Conservation (phyloP, 768 basidiomycete genomes). For the Porphyrellus cyaneotinctus region DNA sequence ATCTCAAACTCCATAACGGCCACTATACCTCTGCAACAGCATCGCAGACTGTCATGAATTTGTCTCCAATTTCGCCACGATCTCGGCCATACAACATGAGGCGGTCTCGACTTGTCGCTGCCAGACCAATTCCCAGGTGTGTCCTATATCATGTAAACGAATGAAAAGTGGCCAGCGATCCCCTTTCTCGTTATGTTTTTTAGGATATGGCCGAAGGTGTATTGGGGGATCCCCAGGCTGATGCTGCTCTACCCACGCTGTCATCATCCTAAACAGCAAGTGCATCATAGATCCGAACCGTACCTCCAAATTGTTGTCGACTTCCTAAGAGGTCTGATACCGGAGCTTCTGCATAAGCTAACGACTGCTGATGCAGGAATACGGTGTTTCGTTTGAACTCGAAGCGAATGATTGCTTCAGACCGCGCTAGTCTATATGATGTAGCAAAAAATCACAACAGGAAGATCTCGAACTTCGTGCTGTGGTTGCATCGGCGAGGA, state of each 20-base stretch:
- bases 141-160: conserved; percentile 13
- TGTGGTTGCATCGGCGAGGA: too few species aligned
- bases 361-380: conserved; percentile 6
- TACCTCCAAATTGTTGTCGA: conserved; percentile 10
- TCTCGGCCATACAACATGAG: conserved; percentile 17
- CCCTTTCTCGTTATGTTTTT: not conserved
- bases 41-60: conserved; percentile 24
- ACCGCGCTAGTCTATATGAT: conserved; percentile 10
- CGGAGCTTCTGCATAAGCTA: conserved; percentile 15
- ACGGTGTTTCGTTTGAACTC: conserved; percentile 25
- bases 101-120: conserved; percentile 1
- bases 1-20: not conserved
- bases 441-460: not conserved
- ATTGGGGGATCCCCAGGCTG: conserved; percentile 14
- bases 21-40: conserved; percentile 18
- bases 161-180: conserved; percentile 21
- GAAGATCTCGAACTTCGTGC: too few species aligned
- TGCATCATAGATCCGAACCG: not conserved
- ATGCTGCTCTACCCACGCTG: conserved; percentile 6
- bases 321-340: conserved; percentile 18
- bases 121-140: not conserved
- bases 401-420: conserved; percentile 20
- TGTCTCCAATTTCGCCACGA: conserved; percentile 23
- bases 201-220: conserved; percentile 12
- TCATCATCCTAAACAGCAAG: not conserved